Evolutionary conservation across 75 land plant genomes (phyloP).

Genomic region (Pinus tabuliformis): DNA sequence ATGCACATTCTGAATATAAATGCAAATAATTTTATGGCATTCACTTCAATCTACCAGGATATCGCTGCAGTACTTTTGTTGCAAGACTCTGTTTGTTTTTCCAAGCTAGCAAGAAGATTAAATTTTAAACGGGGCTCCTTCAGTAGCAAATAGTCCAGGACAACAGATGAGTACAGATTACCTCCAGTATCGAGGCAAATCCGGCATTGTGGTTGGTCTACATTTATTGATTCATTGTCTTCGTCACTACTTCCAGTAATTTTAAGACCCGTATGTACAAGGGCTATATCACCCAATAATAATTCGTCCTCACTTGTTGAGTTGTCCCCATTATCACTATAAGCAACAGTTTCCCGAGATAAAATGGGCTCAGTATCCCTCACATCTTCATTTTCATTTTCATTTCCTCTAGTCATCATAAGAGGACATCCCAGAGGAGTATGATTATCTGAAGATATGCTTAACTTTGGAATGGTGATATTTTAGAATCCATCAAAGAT

Average conservation of each 20-base stretch:
- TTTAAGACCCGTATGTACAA: slow-evolving; percentile 10
- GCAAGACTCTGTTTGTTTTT: background rate
- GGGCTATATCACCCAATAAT: slow-evolving; percentile 4
- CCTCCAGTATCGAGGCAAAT: slow-evolving; percentile 94
- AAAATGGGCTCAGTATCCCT: slow-evolving; percentile 7
- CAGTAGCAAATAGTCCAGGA: background rate
- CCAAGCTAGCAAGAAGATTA: background rate
- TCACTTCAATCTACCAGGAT: background rate
- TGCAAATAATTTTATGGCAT: background rate
- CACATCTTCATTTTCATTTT: slow-evolving; percentile 3
- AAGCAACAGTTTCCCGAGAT: background rate
- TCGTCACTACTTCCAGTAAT: slow-evolving; percentile 29
- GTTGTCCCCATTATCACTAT: background rate
- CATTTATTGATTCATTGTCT: slow-evolving; percentile 27
- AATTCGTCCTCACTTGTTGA: background rate
- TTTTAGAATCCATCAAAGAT: no score
- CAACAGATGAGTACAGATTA: background rate
- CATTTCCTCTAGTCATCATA: slow-evolving; percentile 3
- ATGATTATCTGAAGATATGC: background rate
- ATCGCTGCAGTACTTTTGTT: background rate
- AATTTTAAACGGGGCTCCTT: background rate
- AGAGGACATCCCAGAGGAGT: background rate
- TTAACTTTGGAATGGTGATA: no score
- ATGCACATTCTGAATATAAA: no score
- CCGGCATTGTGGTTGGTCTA: slow-evolving; percentile 82